Percentiles rank a stretch among this genome's conserved stretches.
These are phyloP conservation scores for Kurtzmaniella quercitrusa DNA, from an alignment of 1,139 yeast species.

Conservation along the genomic window DNA sequence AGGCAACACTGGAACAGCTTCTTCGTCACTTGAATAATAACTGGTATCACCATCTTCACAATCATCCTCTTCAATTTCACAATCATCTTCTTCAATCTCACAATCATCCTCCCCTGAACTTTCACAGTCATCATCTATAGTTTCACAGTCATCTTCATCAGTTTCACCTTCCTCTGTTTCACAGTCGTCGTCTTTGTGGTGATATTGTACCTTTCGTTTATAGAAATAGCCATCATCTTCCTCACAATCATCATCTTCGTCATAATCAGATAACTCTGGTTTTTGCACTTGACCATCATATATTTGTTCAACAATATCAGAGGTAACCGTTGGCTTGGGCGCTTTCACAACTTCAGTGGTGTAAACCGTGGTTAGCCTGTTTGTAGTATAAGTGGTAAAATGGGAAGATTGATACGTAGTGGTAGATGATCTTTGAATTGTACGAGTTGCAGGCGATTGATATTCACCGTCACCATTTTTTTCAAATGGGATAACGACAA, in stretches of 20 bases:
- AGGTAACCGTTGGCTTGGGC: constrained; percentile 23
- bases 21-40: constrained; percentile 9
- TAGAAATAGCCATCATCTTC: constrained; percentile 2
- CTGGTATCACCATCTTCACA: constrained; percentile 3
- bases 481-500: constrained; percentile 27
- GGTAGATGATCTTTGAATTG: constrained; percentile 16
- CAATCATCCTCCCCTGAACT: constrained; percentile 8
- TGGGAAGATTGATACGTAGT: constrained; percentile 9
- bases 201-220: constrained; percentile 2
- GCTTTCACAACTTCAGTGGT: constrained; percentile 19
- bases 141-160: constrained; percentile 9
- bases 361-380: constrained; percentile 10
- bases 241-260: constrained; percentile 3
- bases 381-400: constrained; percentile 6
- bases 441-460: constrained; percentile 11
- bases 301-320: constrained; percentile 23
- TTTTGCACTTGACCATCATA: constrained; percentile 32
- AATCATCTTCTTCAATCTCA: constrained; percentile 7
- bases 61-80: constrained; percentile 5
- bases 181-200: constrained; percentile 4
- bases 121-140: constrained; percentile 5
- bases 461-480: constrained; percentile 16
- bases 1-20: constrained; percentile 23
- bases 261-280: background rate
- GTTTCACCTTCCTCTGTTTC: constrained; percentile 6